Percentiles rank a stretch among this genome's conserved stretches.
phyloP scores from a whole-genome alignment of 768 basidiomycete genomes.

The Termitomyces eurrhizus region DNA sequence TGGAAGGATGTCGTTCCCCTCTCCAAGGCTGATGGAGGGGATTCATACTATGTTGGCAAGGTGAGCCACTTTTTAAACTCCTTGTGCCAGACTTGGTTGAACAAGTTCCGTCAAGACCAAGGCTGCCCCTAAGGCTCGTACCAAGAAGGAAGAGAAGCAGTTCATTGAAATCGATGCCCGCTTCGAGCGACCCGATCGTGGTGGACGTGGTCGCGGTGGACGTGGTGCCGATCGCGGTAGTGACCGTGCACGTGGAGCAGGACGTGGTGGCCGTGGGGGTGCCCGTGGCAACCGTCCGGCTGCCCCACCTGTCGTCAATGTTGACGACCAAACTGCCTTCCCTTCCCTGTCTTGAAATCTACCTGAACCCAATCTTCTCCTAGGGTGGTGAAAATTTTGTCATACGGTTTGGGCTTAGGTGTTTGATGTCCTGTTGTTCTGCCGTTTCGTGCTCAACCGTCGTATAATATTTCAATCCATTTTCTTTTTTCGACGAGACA shows the following conservation, averaged over 20 bases:
- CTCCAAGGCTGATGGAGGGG: constrained; percentile 69
- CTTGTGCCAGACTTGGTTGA: background rate
- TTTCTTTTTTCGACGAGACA: constrained; percentile 13
- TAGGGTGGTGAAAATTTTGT: constrained; percentile 15
- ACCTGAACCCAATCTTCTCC: background rate
- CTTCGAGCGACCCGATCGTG: constrained; percentile 79
- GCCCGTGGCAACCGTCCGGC: constrained; percentile 42
- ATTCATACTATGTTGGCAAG: constrained; percentile 87
- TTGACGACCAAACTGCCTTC: constrained; percentile 85
- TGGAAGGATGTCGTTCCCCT: constrained; percentile 72
- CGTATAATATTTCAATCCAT: constrained; percentile 16
- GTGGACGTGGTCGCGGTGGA: constrained; percentile 54
- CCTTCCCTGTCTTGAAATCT: constrained; percentile 67
- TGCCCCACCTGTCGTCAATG: constrained; percentile 46
- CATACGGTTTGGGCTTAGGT: constrained; percentile 11
- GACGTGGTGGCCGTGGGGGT: constrained; percentile 39
- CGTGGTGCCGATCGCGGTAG: constrained; percentile 42
- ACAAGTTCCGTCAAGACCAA: constrained; percentile 48
- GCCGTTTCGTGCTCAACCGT: constrained; percentile 17
- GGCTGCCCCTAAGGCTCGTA: constrained; percentile 55
- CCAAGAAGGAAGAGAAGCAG: constrained; percentile 88
- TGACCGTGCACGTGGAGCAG: constrained; percentile 25
- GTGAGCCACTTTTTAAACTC: constrained; percentile 36
- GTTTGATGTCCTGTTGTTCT: constrained; percentile 11
- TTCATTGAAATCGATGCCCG: constrained; percentile 89